Evolutionary conservation across 2,329 filamentous ascomycete genomes (phyloP), one percentile per base, ranked within the genome.

Genomic region (Corinectria fuckeliana): DNA sequence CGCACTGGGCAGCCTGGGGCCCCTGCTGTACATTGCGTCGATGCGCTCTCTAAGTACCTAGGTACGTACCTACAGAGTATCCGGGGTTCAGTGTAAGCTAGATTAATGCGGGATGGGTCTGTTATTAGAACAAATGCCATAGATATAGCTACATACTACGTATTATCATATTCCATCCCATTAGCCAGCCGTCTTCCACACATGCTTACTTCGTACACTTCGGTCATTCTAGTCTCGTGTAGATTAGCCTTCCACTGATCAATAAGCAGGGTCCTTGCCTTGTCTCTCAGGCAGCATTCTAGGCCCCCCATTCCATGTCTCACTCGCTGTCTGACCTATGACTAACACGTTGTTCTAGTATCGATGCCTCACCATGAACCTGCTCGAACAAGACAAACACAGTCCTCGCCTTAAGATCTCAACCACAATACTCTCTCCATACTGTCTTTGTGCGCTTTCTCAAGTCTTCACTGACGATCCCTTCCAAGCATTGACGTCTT

Each of bases 101-200:
- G 32, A 44, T 51, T 30, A 51, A 51, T 57, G 54, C 54, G 54
- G 30, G 39, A 50, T 32, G 47, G 21, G 45, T 28, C 47, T 30
- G 41, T n/a, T n/a, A 20, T 28, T 28, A 25, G 13, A 5, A 28
- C 26, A 7, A 26, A 44, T 25, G 16, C n/a, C n/a, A 26, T 6
- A 26, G 13, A 26, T n/a, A n/a, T n/a, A n/a, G n/a, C n/a, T n/a
- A n/a, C n/a, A n/a, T n/a, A n/a, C n/a, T n/a, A n/a, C n/a, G n/a
- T n/a, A n/a, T n/a, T n/a, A n/a, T n/a, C n/a, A n/a, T n/a, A n/a
- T n/a, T n/a, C n/a, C n/a, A n/a, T n/a, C n/a, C n/a, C n/a, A n/a
- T n/a, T n/a, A n/a, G n/a, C n/a, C n/a, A n/a, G n/a, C n/a, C n/a
- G n/a, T n/a, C n/a, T n/a, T n/a, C n/a, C n/a, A n/a, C n/a, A n/a